Evolutionary conservation across 2,329 filamentous ascomycete genomes (phyloP).

Genomic region (Aspergillus novofumigatus): DNA sequence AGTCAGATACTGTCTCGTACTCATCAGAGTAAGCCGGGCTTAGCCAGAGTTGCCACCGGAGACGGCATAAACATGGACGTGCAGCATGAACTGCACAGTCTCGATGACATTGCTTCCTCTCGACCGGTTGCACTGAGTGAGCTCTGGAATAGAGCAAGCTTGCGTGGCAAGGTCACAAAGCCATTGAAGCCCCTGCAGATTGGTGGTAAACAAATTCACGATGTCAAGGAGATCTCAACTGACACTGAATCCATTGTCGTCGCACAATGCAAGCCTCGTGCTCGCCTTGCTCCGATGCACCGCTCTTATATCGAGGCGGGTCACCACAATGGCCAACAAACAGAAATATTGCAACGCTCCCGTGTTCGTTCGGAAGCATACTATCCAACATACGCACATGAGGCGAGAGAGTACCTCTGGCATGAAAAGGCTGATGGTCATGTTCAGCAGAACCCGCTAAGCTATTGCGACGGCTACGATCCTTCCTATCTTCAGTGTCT

Average conservation of each 20-base stretch:
- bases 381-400: background rate
- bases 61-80: background rate
- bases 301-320: conserved; percentile 1
- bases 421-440: conserved; percentile 1
- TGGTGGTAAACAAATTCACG: conserved; percentile 2
- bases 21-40: background rate
- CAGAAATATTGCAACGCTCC: background rate
- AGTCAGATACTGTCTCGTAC: background rate
- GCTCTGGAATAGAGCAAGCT: conserved; percentile 13
- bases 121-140: conserved; percentile 21
- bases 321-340: background rate
- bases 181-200: conserved; percentile 13
- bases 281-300: conserved; percentile 7
- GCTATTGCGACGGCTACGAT: conserved; percentile 8
- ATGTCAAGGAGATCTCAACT: background rate
- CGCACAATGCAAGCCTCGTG: conserved; percentile 4
- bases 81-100: conserved; percentile 14
- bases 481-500: background rate
- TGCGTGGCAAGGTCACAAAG: conserved; percentile 18
- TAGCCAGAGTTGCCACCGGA: background rate
- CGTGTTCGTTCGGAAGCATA: conserved; percentile 2
- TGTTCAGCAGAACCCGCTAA: conserved; percentile 16
- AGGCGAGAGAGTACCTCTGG: conserved; percentile 5
- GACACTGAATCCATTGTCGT: conserved; percentile 1
- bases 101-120: conserved; percentile 21